Percentiles rank a stretch among this genome's conserved stretches.
Conservation (phyloP, 2,329 filamentous ascomycete species). For the Pseudopyrenochaeta lycopersici region DNA sequence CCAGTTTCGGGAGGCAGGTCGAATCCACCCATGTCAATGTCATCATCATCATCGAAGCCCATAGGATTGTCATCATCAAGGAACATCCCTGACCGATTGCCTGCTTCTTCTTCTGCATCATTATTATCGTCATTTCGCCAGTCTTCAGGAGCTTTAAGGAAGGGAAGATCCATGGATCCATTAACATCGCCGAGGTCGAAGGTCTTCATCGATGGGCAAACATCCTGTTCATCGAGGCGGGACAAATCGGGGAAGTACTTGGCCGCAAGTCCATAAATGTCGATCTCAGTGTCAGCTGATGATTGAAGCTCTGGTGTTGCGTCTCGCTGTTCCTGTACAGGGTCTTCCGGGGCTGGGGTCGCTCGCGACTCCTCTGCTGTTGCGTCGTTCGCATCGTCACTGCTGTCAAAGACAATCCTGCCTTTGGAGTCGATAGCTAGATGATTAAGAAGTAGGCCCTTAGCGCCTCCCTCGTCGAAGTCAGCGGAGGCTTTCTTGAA, state of each 20-base stretch:
- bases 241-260: slow-evolving; percentile 88
- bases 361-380: slow-evolving; percentile 56
- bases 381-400: slow-evolving; percentile 76
- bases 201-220: slow-evolving; percentile 93
- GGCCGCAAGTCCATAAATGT: slow-evolving; percentile 75
- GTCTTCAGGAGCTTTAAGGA: slow-evolving; percentile 87
- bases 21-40: slow-evolving; percentile 69
- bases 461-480: slow-evolving; percentile 97
- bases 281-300: slow-evolving; percentile 75
- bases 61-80: slow-evolving; percentile 86
- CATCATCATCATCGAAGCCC: slow-evolving; percentile 76
- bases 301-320: slow-evolving; percentile 47
- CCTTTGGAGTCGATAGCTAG: slow-evolving; percentile 93
- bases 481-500: slow-evolving; percentile 99
- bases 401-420: slow-evolving; percentile 97
- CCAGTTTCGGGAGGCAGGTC: slow-evolving; percentile 73
- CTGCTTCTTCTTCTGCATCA: slow-evolving; percentile 61
- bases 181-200: slow-evolving; percentile 90
- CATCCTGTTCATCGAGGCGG: slow-evolving; percentile 82
- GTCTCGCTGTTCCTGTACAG: slow-evolving; percentile 42
- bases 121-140: slow-evolving; percentile 76
- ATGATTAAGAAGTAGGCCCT: slow-evolving; percentile 93
- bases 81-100: slow-evolving; percentile 80
- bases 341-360: slow-evolving; percentile 54
- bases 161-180: slow-evolving; percentile 87